Evolutionary conservation across 306 rosid species (phyloP).

Genomic region (Ormosia semicastrata): DNA sequence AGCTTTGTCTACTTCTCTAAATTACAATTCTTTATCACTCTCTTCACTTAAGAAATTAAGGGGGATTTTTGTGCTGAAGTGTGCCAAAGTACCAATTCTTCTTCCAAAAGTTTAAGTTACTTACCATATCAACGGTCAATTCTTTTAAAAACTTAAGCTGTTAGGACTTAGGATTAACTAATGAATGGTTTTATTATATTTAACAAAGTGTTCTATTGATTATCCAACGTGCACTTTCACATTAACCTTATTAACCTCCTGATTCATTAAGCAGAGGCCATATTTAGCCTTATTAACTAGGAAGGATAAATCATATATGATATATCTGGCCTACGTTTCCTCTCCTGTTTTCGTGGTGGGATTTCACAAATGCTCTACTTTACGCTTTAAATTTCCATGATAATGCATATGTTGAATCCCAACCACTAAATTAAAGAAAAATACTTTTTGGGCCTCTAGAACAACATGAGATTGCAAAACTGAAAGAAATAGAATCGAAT

Average conservation of each 20-base stretch:
- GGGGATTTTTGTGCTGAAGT: neutral
- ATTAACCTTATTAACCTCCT: neutral
- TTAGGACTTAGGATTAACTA: too few species aligned
- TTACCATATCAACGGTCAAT: too few species aligned
- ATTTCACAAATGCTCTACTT: neutral
- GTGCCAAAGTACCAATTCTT: too few species aligned
- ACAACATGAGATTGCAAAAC: neutral
- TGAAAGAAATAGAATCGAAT: neutral
- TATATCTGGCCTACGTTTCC: neutral
- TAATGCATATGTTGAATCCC: neutral
- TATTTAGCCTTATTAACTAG: neutral
- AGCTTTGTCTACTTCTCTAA: neutral
- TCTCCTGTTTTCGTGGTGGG: slow-evolving; percentile 8
- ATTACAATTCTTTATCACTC: slow-evolving; percentile 1
- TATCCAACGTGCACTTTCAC: neutral
- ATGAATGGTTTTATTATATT: too few species aligned
- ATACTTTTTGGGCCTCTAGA: neutral
- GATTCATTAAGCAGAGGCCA: neutral
- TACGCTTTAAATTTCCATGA: neutral
- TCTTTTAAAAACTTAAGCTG: too few species aligned
- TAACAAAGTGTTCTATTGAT: neutral
- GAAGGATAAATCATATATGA: neutral
- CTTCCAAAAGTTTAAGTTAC: too few species aligned
- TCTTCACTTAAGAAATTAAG: neutral
- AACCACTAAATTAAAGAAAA: neutral